Evolutionary conservation across 352 stramenopile species (phyloP).

Genomic region (Phytophthora syringae): DNA sequence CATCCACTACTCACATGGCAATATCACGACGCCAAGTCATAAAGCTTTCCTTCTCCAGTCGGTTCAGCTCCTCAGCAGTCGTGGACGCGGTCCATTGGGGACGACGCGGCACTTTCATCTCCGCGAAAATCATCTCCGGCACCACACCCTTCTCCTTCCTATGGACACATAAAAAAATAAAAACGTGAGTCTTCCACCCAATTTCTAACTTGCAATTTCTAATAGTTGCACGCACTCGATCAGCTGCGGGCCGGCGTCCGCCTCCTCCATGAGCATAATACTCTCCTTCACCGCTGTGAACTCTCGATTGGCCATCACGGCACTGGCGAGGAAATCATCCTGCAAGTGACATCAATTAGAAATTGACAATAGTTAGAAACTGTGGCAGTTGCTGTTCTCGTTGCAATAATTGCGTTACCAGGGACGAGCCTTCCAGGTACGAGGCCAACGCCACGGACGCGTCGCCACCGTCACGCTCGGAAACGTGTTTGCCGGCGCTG

Average conservation of each 20-base stretch:
- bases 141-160: conserved; percentile 63
- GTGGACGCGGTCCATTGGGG: conserved; percentile 95
- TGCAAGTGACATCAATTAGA: conserved; percentile 23
- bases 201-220: not conserved
- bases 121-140: conserved; percentile 91
- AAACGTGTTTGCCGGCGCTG: conserved; percentile 87
- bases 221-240: conserved; percentile 55
- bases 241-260: conserved; percentile 58
- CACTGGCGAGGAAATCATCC: conserved; percentile 94
- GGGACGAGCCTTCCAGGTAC: conserved; percentile 86
- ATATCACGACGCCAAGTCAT: conserved; percentile 97
- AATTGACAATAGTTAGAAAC: conserved; percentile 3
- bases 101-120: conserved; percentile 97
- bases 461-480: conserved; percentile 80
- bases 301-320: conserved; percentile 90
- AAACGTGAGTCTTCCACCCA: not conserved
- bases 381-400: not conserved
- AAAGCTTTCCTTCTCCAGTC: conserved; percentile 97
- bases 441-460: conserved; percentile 82
- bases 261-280: conserved; percentile 81
- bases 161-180: not conserved
- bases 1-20: conserved; percentile 70
- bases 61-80: conserved; percentile 96
- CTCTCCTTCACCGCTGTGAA: conserved; percentile 93
- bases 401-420: conserved; percentile 42